Conservation (phyloP, 352 stramenopile species). For the Pythium coloratum region DNA sequence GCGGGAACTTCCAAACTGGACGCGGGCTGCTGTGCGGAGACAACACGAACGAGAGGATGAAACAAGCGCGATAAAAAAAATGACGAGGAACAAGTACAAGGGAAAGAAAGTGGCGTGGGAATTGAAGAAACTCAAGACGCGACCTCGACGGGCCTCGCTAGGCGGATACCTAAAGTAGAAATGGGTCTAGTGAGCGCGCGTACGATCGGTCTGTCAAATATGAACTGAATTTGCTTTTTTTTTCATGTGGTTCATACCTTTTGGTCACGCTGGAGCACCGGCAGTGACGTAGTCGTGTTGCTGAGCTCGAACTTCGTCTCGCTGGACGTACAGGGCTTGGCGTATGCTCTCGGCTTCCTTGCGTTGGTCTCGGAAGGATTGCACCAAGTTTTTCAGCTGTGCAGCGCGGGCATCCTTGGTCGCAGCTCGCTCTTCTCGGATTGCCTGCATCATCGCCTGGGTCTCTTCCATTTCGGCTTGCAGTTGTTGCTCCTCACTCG, state of each 20-base stretch:
- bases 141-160: conserved; percentile 2
- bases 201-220: conserved; percentile 18
- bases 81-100: conserved; percentile 7
- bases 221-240: conserved; percentile 27
- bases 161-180: conserved; percentile 10
- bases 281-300: background rate
- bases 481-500: conserved; percentile 3
- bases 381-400: conserved; percentile 15
- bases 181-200: conserved; percentile 14
- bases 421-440: conserved; percentile 15
- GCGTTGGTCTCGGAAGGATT: conserved; percentile 19
- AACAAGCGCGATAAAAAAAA: conserved; percentile 13
- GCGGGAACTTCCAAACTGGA: conserved; percentile 23
- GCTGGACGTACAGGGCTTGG: conserved; percentile 11
- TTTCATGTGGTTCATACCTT: background rate
- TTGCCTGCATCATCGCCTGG: conserved; percentile 7
- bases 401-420: conserved; percentile 14
- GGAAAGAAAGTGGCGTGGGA: conserved; percentile 13
- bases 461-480: conserved; percentile 1
- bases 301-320: conserved; percentile 18
- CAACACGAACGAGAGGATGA: conserved; percentile 33
- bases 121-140: conserved; percentile 15
- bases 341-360: conserved; percentile 10
- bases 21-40: conserved; percentile 14
- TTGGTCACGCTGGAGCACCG: background rate